These are phyloP conservation scores for Globisporangium polare DNA, from an alignment of 352 stramenopile species.

Conservation along the genomic window DNA sequence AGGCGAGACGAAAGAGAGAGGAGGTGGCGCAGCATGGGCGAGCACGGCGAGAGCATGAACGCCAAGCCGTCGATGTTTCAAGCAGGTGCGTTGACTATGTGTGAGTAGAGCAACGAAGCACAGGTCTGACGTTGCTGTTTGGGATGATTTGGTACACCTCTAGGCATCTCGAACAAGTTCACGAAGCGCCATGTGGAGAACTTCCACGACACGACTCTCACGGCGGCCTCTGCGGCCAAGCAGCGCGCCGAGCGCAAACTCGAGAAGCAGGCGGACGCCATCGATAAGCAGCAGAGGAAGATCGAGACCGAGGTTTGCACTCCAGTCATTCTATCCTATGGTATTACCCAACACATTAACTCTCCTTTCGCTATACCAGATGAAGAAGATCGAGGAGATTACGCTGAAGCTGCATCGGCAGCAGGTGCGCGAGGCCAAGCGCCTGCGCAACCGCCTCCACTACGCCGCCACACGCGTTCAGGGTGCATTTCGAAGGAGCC, in stretches of 20 bases:
- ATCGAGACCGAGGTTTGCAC: slow-evolving; percentile 60
- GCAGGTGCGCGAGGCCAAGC: slow-evolving; percentile 63
- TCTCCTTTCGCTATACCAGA: slow-evolving; percentile 24
- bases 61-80: slow-evolving; percentile 18
- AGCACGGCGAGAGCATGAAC: slow-evolving; percentile 21
- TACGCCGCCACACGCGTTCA: slow-evolving; percentile 55
- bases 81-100: slow-evolving; percentile 12
- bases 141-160: not conserved
- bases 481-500: slow-evolving; percentile 29
- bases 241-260: slow-evolving; percentile 56
- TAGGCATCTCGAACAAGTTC: slow-evolving; percentile 83
- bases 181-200: slow-evolving; percentile 65
- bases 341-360: not conserved
- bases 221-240: slow-evolving; percentile 64
- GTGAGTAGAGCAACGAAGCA: not conserved
- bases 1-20: not conserved
- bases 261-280: slow-evolving; percentile 57
- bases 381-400: slow-evolving; percentile 75
- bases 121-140: not conserved
- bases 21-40: slow-evolving; percentile 6
- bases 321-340: not conserved
- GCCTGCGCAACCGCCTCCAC: slow-evolving; percentile 46
- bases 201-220: slow-evolving; percentile 73
- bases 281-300: slow-evolving; percentile 79
- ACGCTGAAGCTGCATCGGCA: slow-evolving; percentile 61